Base-by-base conservation (phyloP, 306 rosid species). In the Rosa chinensis region DNA sequence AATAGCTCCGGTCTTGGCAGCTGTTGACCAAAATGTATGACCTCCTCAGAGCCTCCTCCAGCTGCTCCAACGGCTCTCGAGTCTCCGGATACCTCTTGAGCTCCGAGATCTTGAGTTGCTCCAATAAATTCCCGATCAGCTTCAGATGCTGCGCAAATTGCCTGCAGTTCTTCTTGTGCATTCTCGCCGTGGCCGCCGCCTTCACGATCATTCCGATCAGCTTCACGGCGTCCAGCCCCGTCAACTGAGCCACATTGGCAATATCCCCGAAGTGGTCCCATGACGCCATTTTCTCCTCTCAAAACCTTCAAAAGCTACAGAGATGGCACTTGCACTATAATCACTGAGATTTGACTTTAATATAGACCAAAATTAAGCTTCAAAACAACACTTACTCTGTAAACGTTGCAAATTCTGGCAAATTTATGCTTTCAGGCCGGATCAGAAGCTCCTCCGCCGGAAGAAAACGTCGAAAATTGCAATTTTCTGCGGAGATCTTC, bases 41-140 rank as follows among this genome's bases (percentile, higher is more conserved):
- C 85, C 96, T 92, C 77, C 98, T 90, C 32, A 93, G 91, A 11
- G 99, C 96, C 17, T 93, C 99, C 85, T 96, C 99, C 7, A 96
- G 92, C 89, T 93, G 98, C 85, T 96, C 99, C 73, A 96, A 70
- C 32, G 99, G 98, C 86, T 96, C 99, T 75, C 98, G 78, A 21
- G 99, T 93, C 81, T 91, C 99, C 0, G 97, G 94, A 70, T 93
- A 93, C 89, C 84, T 88, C 89, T 91, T 93, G 5, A 96, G 92
- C 90, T 93, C 98, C 45, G 99, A 90, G 88, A 93, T 93, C 94
- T 91, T 96, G 40, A 96, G 98, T 85, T 91, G 98, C 75, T 96
- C 99, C 73, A 96, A 77, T 85, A 96, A 85, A 80, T 93, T 96
- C 71, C 99, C 98, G 39, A 96, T 93, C 83, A 96, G 80, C 96